A percentile compares a stretch with the other conserved stretches of the same genome.
These are phyloP conservation scores for Oenanthe sinensis DNA, from an alignment of 129 eudicot species.

Conservation along the genomic window DNA sequence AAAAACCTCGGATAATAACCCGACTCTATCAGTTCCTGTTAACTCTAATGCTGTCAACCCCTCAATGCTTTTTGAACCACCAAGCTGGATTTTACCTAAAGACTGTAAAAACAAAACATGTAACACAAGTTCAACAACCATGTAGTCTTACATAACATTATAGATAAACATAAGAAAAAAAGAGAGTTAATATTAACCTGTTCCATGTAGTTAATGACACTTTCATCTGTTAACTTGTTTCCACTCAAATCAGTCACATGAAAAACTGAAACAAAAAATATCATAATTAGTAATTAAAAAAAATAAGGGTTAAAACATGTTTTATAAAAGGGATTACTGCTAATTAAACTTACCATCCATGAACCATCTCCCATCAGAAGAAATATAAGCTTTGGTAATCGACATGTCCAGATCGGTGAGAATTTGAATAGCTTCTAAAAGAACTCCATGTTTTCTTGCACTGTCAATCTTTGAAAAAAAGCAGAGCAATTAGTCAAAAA, in stretches of 20 bases:
- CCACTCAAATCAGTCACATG: slow-evolving; percentile 90
- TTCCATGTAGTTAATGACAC: slow-evolving; percentile 73
- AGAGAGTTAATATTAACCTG: slow-evolving; percentile 33
- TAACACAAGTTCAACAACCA: not conserved
- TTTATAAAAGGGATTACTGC: not conserved
- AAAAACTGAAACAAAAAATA: slow-evolving; percentile 50
- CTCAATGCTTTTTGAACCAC: slow-evolving; percentile 28
- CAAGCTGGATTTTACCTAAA: slow-evolving; percentile 44
- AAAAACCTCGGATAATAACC: slow-evolving; percentile 58
- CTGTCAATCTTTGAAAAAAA: slow-evolving; percentile 53
- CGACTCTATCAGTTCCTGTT: slow-evolving; percentile 60
- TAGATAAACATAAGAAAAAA: not conserved
- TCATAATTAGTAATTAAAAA: not conserved
- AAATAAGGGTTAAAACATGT: not conserved
- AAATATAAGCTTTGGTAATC: slow-evolving; percentile 72
- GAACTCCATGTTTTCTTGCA: slow-evolving; percentile 70
- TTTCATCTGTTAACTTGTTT: slow-evolving; percentile 66
- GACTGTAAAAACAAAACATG: slow-evolving; percentile 32
- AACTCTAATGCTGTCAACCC: slow-evolving; percentile 57
- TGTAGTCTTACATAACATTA: not conserved
- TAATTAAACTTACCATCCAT: slow-evolving; percentile 56
- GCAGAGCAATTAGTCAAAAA: slow-evolving; percentile 1
- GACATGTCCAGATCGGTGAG: slow-evolving; percentile 70
- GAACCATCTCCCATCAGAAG: slow-evolving; percentile 91
- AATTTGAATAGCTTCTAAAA: slow-evolving; percentile 86